These are phyloP conservation scores for Dalechampia spathulata DNA, from an alignment of 441 rosid species.

Conservation along the genomic window DNA sequence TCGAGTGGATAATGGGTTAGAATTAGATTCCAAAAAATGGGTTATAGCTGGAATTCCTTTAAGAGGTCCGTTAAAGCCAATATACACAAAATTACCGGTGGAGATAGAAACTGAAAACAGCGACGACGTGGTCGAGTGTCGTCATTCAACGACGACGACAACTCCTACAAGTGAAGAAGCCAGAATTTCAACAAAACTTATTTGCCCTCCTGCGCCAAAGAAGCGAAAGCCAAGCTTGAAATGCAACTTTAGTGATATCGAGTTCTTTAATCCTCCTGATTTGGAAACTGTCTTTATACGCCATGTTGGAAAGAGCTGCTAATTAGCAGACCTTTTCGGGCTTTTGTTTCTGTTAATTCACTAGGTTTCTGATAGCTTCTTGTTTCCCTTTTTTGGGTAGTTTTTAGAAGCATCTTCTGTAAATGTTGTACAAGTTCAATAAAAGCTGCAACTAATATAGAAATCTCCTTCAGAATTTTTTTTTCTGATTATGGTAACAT, in stretches of 20 bases:
- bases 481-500: too few relatives aligned
- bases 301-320: constrained; percentile 43
- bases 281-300: constrained; percentile 67
- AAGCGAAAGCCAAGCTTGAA: constrained; percentile 56
- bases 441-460: too few relatives aligned
- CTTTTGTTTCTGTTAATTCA: too few relatives aligned
- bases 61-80: constrained; percentile 57
- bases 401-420: too few relatives aligned
- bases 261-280: constrained; percentile 75
- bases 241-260: constrained; percentile 42
- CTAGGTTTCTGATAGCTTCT: too few relatives aligned
- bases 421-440: too few relatives aligned
- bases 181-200: constrained; percentile 37
- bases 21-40: constrained; percentile 49
- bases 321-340: too few relatives aligned
- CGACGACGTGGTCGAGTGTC: constrained; percentile 26
- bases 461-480: too few relatives aligned
- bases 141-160: too few relatives aligned
- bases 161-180: constrained; percentile 65
- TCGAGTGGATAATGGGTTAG: constrained; percentile 47
- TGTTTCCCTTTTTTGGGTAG: too few relatives aligned
- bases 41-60: constrained; percentile 55
- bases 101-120: constrained; percentile 26
- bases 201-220: constrained; percentile 81
- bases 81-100: constrained; percentile 29